Base-by-base conservation (phyloP, 768 basidiomycete genomes). In the Trametes coccinea region DNA sequence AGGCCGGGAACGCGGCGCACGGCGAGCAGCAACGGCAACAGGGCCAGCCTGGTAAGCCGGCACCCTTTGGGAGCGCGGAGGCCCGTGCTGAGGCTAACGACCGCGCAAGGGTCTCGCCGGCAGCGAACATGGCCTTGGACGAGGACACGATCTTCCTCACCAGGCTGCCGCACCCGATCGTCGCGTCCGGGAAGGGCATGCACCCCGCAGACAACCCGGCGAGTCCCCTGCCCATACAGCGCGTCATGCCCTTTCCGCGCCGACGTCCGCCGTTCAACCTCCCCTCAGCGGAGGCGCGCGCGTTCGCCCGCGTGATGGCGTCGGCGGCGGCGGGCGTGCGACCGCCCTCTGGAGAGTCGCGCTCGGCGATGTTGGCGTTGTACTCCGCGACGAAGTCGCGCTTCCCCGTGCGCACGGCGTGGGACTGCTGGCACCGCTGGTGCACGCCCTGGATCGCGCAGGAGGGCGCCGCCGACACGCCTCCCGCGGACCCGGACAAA, bases 391-490 rank as follows among this genome's bases (percentile, higher is more conserved):
- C 59, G n/a, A 50, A 57, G 33, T 31, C 65, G 51, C 57, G 56
- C 16, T 66, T 58, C 33, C 59, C 65, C 0, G 50, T 60, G 31
- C 57, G 65, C 22, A 58, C 59, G 14, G 47, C 61, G 10, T 66
- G 65, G 65, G 65, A 66, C 51, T 61, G 58, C 44, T 66, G 65
- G 65, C 65, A 66, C 40, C 65, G 65, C 17, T 66, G 65, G 65
- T 59, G 62, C 41, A 62, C 62, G 16, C 62, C 65, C n/a, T 63
- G 55, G 55, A 43, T 62, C 44, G 53, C 54, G 16, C 57, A 49
- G 37, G 53, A 31, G 8, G 11, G 17, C 17, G 30, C 29, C 41
- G 14, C 11, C 45, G n/a, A 37, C 45, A 29, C 4, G 44, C 50
- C 14, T 30, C n/a, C 34, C 41, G 29, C n/a, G 2, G 44, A 34